A percentile compares a stretch with the other conserved stretches of the same genome.
These are phyloP conservation scores for Septoria linicola DNA, from an alignment of 2,329 filamentous ascomycete genomes.

Conservation along the genomic window DNA sequence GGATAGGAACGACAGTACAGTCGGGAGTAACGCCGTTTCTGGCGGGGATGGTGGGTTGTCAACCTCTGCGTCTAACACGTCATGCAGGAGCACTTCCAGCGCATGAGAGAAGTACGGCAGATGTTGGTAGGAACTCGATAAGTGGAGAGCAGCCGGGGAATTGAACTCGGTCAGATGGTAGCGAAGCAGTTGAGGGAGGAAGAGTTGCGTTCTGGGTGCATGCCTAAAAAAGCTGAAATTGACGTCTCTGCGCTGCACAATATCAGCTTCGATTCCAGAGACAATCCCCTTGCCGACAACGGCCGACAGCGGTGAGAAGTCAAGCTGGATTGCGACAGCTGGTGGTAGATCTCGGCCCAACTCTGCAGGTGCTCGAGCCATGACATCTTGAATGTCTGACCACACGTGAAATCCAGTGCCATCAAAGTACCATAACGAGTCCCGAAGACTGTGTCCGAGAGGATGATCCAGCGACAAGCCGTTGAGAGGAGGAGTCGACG, in stretches of 20 bases:
- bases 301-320: constrained; percentile 91
- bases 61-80: constrained; percentile 91
- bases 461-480: constrained; percentile 25
- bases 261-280: constrained; percentile 84
- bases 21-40: constrained; percentile 52
- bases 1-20: constrained; percentile 54
- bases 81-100: constrained; percentile 85
- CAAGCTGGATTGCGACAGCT: constrained; percentile 75
- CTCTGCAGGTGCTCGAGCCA: constrained; percentile 68
- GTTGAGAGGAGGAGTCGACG: constrained; percentile 22
- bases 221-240: constrained; percentile 89
- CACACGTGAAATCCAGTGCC: constrained; percentile 82
- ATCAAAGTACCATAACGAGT: constrained; percentile 94
- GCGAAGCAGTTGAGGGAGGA: constrained; percentile 82
- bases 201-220: constrained; percentile 86
- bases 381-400: constrained; percentile 82
- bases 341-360: constrained; percentile 67
- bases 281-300: constrained; percentile 87
- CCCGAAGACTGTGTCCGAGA: constrained; percentile 60
- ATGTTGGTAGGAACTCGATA: constrained; percentile 81
- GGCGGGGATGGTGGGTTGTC: constrained; percentile 57
- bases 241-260: constrained; percentile 89
- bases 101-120: constrained; percentile 92
- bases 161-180: constrained; percentile 74
- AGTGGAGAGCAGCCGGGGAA: constrained; percentile 73